Base-by-base conservation (phyloP, 192 early-diverging fungal species). In the Jimgerdemannia lactiflua region DNA sequence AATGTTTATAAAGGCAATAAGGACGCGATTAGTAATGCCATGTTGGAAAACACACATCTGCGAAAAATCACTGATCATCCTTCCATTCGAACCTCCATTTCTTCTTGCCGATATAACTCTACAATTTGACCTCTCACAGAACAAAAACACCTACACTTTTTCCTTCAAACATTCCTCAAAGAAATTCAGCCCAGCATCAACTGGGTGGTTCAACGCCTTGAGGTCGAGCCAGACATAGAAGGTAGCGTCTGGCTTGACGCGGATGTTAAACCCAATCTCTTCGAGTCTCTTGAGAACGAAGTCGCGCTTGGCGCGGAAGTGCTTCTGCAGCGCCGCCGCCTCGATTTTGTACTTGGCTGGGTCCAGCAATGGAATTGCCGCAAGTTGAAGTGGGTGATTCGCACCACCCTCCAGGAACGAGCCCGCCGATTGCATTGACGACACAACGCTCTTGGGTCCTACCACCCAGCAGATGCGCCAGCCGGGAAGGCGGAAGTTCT, bases 221-320 rank as follows among this genome's bases (percentile, higher is more conserved):
- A 89, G 70, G 74, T 88, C 80, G 17, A 89, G 59, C 87, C 87
- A 89, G 20, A 88, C 81, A 70, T 89, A 89, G 78, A 89, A 89
- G 3, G 87, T 89, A 11, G 84, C 86, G 41, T 79, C 77, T 19
- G 87, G 87, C 39, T 86, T 78, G 3, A 76, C 74, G 10, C 68
- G 42, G 11, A 88, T 71, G 3, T 76, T 69, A n/a, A 89, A 73
- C 43, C 82, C 84, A 43, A 87, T 80, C 39, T 82, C 41, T 3
- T 64, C 42, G 42, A 89, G 67, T 65, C 79, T 43, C 4, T 80
- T 66, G 39, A 89, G 67, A 3, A 89, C 87, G 73, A 74, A 87
- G 69, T 89, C 79, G 17, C 86, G 75, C 70, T 89, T 89, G 14
- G 65, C 72, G 9, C 69, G 68, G 71, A 89, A 89, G 64, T 89